Conservation (phyloP, 106 monocot species). For the Dendrobium catenatum region DNA sequence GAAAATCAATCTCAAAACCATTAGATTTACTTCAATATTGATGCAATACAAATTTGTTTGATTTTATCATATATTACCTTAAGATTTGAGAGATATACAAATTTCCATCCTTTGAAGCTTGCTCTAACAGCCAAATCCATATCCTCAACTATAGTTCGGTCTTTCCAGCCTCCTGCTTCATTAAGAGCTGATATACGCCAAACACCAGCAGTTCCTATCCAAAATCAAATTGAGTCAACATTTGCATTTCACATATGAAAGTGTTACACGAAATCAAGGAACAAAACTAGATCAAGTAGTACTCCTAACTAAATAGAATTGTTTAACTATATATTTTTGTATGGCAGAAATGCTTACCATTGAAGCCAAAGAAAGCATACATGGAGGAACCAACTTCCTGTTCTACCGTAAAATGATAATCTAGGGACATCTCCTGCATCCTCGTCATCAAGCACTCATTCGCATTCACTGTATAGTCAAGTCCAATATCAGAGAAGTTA, state of each 20-base stretch:
- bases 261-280: background rate
- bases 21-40: no score
- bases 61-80: slow-evolving; percentile 10
- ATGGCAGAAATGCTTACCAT: slow-evolving; percentile 12
- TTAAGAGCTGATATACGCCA: slow-evolving; percentile 36
- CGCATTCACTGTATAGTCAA: slow-evolving; percentile 23
- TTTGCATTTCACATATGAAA: background rate
- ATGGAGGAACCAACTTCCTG: slow-evolving; percentile 34
- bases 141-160: slow-evolving; percentile 22
- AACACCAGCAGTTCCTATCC: slow-evolving; percentile 30
- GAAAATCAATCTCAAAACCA: no score
- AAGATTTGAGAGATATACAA: slow-evolving; percentile 26
- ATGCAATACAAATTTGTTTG: no score
- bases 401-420: slow-evolving; percentile 33
- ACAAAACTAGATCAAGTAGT: background rate
- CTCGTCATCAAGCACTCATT: slow-evolving; percentile 35
- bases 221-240: background rate
- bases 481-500: background rate
- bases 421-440: slow-evolving; percentile 42
- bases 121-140: slow-evolving; percentile 30
- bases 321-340: background rate
- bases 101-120: slow-evolving; percentile 37
- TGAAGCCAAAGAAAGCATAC: slow-evolving; percentile 36
- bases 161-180: slow-evolving; percentile 43
- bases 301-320: background rate